phyloP scores from a whole-genome alignment of 106 monocot genomes.

The Ottelia alismoides region DNA sequence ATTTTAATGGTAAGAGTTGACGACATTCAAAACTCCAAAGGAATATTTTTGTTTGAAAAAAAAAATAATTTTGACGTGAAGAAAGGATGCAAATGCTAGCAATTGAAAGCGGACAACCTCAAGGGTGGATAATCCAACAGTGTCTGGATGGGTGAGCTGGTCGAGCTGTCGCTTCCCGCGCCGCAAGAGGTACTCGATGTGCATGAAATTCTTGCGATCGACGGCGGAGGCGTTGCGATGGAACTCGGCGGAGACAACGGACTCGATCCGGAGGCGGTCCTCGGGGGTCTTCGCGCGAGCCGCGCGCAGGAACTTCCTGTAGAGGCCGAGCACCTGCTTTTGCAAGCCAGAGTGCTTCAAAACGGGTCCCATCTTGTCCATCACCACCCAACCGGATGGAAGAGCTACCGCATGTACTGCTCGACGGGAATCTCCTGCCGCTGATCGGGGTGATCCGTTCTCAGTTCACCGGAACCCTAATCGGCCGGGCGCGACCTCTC shows the following conservation, averaged over 20 bases:
- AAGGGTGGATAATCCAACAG: conserved; percentile 43
- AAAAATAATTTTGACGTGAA: too few relatives aligned
- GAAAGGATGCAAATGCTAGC: too few relatives aligned
- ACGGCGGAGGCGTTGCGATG: conserved; percentile 44
- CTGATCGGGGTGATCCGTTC: not conserved
- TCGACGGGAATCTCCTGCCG: too few relatives aligned
- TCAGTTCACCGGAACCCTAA: too few relatives aligned
- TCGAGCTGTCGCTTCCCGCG: conserved; percentile 83
- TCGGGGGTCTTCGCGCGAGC: conserved; percentile 51
- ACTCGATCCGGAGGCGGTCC: conserved; percentile 51
- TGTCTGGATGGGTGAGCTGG: conserved; percentile 58
- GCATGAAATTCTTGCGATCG: conserved; percentile 68
- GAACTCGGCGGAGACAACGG: conserved; percentile 69
- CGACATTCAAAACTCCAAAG: too few relatives aligned
- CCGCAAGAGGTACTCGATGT: conserved; percentile 76
- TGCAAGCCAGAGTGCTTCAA: conserved; percentile 68
- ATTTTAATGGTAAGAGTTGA: too few relatives aligned
- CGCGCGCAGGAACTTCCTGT: conserved; percentile 73
- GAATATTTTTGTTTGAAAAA: too few relatives aligned
- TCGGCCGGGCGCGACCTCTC: too few relatives aligned
- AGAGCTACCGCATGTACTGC: not conserved
- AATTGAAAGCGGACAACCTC: conserved; percentile 16
- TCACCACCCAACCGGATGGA: too few relatives aligned
- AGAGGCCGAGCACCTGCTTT: conserved; percentile 66
- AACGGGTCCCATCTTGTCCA: conserved; percentile 33